Percentiles rank a stretch among this genome's conserved stretches.
Evolutionary conservation across 176 grass and related monocot genomes (phyloP).

Genomic region (Eleusine coracana): DNA sequence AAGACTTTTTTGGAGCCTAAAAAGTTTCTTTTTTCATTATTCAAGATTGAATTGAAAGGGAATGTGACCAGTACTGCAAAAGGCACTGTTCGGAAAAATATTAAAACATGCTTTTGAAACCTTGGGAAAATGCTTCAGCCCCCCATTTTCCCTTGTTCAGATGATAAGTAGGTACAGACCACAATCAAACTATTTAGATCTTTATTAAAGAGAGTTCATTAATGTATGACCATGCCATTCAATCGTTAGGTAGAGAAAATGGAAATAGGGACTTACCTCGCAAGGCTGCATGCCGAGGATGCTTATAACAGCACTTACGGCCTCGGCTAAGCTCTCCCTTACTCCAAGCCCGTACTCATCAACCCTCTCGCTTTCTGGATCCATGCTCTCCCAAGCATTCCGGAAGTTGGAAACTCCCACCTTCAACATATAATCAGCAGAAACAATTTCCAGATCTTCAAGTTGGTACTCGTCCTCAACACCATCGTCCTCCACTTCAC

Average conservation of each 20-base stretch:
- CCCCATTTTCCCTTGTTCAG: background rate
- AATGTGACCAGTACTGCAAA: background rate
- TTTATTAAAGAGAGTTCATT: background rate
- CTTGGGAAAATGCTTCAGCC: background rate
- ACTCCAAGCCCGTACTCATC: slow-evolving; percentile 95
- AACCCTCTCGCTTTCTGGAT: slow-evolving; percentile 73
- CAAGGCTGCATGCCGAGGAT: slow-evolving; percentile 98
- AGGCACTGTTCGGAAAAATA: background rate
- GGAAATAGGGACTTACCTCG: slow-evolving; percentile 61
- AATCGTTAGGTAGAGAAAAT: background rate
- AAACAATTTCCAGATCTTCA: slow-evolving; percentile 85
- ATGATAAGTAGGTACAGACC: background rate
- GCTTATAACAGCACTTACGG: slow-evolving; percentile 81
- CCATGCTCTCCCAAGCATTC: slow-evolving; percentile 97
- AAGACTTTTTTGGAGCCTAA: background rate
- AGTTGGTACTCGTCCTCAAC: slow-evolving; percentile 99
- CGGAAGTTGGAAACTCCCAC: slow-evolving; percentile 92
- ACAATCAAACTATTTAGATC: background rate
- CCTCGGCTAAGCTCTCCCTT: slow-evolving; percentile 82
- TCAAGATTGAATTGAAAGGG: background rate
- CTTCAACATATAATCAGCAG: slow-evolving; percentile 94
- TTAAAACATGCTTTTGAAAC: background rate
- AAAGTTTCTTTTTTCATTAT: background rate
- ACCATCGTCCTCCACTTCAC: slow-evolving; percentile 92
- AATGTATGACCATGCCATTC: background rate